Evolutionary conservation across 2,329 filamentous ascomycete species (phyloP), one percentile per base, ranked within the genome.

Genomic region (Epichloe uncinata): DNA sequence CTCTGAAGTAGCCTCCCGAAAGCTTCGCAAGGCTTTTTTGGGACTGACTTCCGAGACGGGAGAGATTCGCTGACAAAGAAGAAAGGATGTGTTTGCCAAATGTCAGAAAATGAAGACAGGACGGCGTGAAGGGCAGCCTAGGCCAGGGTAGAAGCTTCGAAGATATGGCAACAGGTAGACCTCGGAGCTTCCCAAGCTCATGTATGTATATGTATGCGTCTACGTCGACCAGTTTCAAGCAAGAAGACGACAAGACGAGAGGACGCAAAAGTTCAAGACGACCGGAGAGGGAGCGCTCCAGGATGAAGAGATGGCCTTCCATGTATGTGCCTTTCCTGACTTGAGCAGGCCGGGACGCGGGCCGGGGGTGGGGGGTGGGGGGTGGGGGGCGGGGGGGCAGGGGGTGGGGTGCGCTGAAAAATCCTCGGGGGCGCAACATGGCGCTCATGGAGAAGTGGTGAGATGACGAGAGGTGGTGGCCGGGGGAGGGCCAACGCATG

Each of bases 401-500:
- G 44, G n/a, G 37, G 15, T 33, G 30, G 50, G 18, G 46, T 22
- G 46, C n/a, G 42, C 34, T 35, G 47, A 49, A 13, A 13, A 49
- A 38, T 26, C 33, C 16, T 46, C 20, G 43, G 26, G 43, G 43
- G 33, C n/a, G 47, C 50, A 9, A 26, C 34, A 35, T 47, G 30
- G 47, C 15, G 15, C 45, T 48, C 26, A 15, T 36, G 36, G 38
- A 50, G 56, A 53, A 7, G 57, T 54, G 61, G 58, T 50, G 54
- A 56, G 57, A 57, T 45, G 50, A 55, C 56, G 16, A 52, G 34
- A 30, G 18, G 20, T 13, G 51, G 53, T 57, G 51, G 54, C 54
- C 59, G 59, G 60, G 56, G 22, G 67, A 66, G 63, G 67, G 64
- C 71, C 70, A 68, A 58, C 65, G 69, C 70, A 74, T 74, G 69